phyloP scores from a whole-genome alignment of 805 yeast genomes.

The Starmerella vitae region DNA sequence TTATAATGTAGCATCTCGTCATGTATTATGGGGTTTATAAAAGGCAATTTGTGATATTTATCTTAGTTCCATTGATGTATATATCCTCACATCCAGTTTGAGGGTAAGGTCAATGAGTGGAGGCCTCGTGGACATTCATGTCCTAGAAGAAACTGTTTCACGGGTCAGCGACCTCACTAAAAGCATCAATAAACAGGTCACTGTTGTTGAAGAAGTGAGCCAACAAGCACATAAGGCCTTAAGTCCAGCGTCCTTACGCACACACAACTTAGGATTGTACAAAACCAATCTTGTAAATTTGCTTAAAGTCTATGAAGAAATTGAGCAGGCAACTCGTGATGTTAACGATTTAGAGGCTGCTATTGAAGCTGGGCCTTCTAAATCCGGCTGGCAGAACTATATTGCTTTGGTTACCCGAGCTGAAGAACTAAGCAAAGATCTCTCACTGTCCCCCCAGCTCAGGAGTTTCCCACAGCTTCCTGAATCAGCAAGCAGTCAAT shows the following conservation, averaged over 20 bases:
- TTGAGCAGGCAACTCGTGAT: conserved; percentile 32
- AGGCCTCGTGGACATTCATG: conserved; percentile 45
- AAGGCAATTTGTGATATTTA: background rate
- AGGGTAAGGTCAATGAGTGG: background rate
- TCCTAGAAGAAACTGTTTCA: conserved; percentile 58
- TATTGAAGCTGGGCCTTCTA: conserved; percentile 16
- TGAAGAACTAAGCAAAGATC: conserved; percentile 1
- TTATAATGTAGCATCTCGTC: too few species aligned
- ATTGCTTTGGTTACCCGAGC: conserved; percentile 7
- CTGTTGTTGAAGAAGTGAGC: conserved; percentile 40
- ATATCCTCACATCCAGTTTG: too few species aligned
- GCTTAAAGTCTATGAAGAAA: conserved; percentile 22
- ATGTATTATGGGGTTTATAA: background rate
- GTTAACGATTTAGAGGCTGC: conserved; percentile 17
- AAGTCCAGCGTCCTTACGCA: conserved; percentile 56
- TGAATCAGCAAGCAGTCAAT: conserved; percentile 9
- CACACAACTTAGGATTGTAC: conserved; percentile 33
- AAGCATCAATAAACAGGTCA: conserved; percentile 43
- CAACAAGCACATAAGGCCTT: conserved; percentile 47
- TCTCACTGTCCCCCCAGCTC: conserved; percentile 17
- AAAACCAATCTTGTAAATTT: conserved; percentile 20
- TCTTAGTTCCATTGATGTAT: background rate
- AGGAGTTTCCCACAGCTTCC: conserved; percentile 19
- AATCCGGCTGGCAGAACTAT: conserved; percentile 14
- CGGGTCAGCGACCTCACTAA: conserved; percentile 44